These are phyloP conservation scores for Candida namnaoensis DNA, from an alignment of 805 yeast species.

Conservation along the genomic window DNA sequence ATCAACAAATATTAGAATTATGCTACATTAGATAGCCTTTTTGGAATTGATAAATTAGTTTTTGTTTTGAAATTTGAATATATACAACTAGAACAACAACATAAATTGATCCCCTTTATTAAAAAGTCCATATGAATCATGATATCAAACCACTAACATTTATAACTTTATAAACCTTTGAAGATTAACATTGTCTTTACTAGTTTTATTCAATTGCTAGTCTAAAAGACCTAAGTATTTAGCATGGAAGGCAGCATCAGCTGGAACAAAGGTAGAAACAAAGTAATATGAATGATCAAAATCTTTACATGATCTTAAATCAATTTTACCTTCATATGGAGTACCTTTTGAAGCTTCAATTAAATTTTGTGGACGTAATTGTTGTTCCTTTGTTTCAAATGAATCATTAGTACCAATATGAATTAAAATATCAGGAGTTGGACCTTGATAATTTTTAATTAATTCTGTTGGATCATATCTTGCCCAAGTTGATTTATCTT, in stretches of 20 bases:
- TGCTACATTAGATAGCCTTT: too few species aligned
- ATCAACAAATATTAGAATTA: too few species aligned
- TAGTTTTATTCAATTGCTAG: background rate
- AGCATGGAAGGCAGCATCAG: slow-evolving; percentile 85
- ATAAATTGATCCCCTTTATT: too few species aligned
- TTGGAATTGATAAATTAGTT: too few species aligned
- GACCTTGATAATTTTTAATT: slow-evolving; percentile 47
- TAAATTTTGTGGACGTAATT: slow-evolving; percentile 70
- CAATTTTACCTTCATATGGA: slow-evolving; percentile 50
- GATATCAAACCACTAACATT: too few species aligned
- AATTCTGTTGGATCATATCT: slow-evolving; percentile 82
- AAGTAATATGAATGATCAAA: slow-evolving; percentile 91
- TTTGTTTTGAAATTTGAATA: too few species aligned
- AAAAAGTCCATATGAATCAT: too few species aligned
- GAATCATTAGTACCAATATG: slow-evolving; percentile 78
- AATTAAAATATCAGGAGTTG: slow-evolving; percentile 55
- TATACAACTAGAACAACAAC: too few species aligned
- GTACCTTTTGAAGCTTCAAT: slow-evolving; percentile 47
- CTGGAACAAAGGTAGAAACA: slow-evolving; percentile 67
- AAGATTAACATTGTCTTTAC: background rate
- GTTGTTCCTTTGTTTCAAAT: slow-evolving; percentile 51
- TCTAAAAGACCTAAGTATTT: slow-evolving; percentile 36
- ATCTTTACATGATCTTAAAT: slow-evolving; percentile 60
- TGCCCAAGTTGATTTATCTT: slow-evolving; percentile 42
- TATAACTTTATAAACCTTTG: too few species aligned